Conservation (phyloP, 2,329 filamentous ascomycete species). For the Diplodia scrobiculata region DNA sequence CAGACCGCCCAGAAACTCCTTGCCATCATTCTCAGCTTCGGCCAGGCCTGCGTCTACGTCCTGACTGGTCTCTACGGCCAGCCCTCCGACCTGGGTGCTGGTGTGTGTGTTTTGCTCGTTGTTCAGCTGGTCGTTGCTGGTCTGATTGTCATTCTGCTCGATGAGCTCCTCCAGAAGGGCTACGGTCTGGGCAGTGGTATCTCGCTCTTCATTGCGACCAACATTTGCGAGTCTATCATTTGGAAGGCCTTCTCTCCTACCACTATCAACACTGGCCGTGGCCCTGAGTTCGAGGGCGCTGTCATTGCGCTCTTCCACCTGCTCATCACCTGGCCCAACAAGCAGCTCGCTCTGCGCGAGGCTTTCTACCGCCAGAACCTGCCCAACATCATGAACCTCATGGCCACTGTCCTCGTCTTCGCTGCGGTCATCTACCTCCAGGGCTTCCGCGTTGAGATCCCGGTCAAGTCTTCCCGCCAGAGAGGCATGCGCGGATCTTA, state of each 20-base stretch:
- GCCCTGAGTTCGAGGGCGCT: slow-evolving; percentile 97
- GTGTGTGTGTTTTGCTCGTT: slow-evolving; percentile 97
- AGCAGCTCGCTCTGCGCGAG: slow-evolving; percentile 96
- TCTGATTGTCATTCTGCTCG: slow-evolving; percentile 97
- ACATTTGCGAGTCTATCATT: slow-evolving; percentile 99
- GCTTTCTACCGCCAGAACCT: slow-evolving; percentile 99
- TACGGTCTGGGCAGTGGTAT: slow-evolving; percentile 98
- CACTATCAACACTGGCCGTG: slow-evolving; percentile 98
- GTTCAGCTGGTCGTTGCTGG: slow-evolving; percentile 97
- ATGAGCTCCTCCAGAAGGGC: slow-evolving; percentile 98
- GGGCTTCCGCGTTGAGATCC: slow-evolving; percentile 99
- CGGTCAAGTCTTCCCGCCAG: slow-evolving; percentile 98
- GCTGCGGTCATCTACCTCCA: slow-evolving; percentile 98
- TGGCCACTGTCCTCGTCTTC: slow-evolving; percentile 91
- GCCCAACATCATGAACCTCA: slow-evolving; percentile 98
- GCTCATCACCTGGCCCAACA: slow-evolving; percentile 97
- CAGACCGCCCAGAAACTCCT: slow-evolving; percentile 94
- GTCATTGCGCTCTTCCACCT: slow-evolving; percentile 98
- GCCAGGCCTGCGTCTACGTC: slow-evolving; percentile 96
- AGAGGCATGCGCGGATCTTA: slow-evolving; percentile 97
- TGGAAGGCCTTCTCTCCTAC: slow-evolving; percentile 99
- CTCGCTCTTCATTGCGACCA: slow-evolving; percentile 98
- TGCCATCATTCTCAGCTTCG: slow-evolving; percentile 95
- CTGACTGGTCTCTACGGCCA: slow-evolving; percentile 92
- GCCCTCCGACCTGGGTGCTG: slow-evolving; percentile 92